phyloP scores from a whole-genome alignment of 1,139 yeast genomes.

The Blastobotrys persicus region DNA sequence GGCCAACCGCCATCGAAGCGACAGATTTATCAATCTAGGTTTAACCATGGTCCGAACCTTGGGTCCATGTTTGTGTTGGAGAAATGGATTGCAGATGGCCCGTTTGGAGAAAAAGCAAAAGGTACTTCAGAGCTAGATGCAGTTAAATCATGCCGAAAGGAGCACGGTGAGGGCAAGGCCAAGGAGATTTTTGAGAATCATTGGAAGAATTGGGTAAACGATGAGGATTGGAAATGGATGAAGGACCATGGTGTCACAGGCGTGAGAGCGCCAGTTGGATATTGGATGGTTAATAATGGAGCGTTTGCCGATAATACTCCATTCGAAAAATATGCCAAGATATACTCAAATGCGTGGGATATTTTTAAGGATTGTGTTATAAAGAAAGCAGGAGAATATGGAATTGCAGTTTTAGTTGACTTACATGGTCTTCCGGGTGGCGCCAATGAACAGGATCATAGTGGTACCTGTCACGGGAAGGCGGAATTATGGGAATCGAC shows the following conservation, averaged over 20 bases:
- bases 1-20: slow-evolving; percentile 44
- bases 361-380: slow-evolving; percentile 50
- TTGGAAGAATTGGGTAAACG: slow-evolving; percentile 64
- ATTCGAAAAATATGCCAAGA: slow-evolving; percentile 52
- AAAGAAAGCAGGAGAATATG: slow-evolving; percentile 51
- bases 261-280: slow-evolving; percentile 84
- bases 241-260: slow-evolving; percentile 64
- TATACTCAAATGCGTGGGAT: slow-evolving; percentile 73
- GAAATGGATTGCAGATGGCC: slow-evolving; percentile 46
- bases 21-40: slow-evolving; percentile 62
- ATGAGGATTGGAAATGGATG: slow-evolving; percentile 80
- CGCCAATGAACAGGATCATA: slow-evolving; percentile 80
- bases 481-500: slow-evolving; percentile 65
- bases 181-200: slow-evolving; percentile 58
- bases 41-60: slow-evolving; percentile 80
- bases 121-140: slow-evolving; percentile 76
- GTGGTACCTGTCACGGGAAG: slow-evolving; percentile 61
- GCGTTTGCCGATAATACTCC: slow-evolving; percentile 56
- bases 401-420: slow-evolving; percentile 77
- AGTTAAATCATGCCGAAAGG: slow-evolving; percentile 47
- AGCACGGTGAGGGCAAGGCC: slow-evolving; percentile 56
- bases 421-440: slow-evolving; percentile 91
- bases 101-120: slow-evolving; percentile 49
- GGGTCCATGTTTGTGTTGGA: slow-evolving; percentile 85
- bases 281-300: slow-evolving; percentile 79